Percentiles rank a stretch among this genome's conserved stretches.
Conservation (phyloP, 2,329 filamentous ascomycete genomes). For the Anthostomella pinea region DNA sequence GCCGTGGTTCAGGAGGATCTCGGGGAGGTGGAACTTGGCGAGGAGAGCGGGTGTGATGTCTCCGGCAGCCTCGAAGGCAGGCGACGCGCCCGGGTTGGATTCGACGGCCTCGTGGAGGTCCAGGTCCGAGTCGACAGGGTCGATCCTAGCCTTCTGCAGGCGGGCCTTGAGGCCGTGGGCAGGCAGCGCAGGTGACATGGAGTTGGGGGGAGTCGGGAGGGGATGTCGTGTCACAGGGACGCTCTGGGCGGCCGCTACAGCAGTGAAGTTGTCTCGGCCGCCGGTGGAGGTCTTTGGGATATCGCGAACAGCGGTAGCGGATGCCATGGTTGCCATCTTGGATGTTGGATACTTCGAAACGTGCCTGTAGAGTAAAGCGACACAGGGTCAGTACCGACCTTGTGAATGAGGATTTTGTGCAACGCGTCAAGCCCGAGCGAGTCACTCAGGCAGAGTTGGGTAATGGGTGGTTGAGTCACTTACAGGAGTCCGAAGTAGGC, state of each 20-base stretch:
- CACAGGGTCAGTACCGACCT: constrained; percentile 29
- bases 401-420: constrained; percentile 10
- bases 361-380: constrained; percentile 36
- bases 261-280: constrained; percentile 69
- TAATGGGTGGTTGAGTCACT: constrained; percentile 30
- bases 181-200: constrained; percentile 83
- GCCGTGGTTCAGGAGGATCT: constrained; percentile 84
- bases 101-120: constrained; percentile 73
- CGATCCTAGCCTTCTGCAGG: constrained; percentile 56
- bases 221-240: constrained; percentile 62
- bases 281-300: constrained; percentile 56
- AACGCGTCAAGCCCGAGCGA: constrained; percentile 20
- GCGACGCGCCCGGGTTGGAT: constrained; percentile 42
- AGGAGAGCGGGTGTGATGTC: constrained; percentile 83
- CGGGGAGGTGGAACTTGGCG: constrained; percentile 84
- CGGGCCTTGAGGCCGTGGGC: constrained; percentile 76
- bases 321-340: constrained; percentile 63
- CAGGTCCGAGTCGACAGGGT: constrained; percentile 78
- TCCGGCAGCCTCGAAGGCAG: constrained; percentile 67
- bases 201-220: constrained; percentile 90
- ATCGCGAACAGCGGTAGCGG: constrained; percentile 65
- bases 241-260: constrained; percentile 62
- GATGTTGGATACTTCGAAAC: constrained; percentile 45
- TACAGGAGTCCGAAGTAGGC: constrained; percentile 36
- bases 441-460: constrained; percentile 5